Evolutionary conservation across 108 stramenopile species (phyloP).

Genomic region (Asterionellopsis glacialis): DNA sequence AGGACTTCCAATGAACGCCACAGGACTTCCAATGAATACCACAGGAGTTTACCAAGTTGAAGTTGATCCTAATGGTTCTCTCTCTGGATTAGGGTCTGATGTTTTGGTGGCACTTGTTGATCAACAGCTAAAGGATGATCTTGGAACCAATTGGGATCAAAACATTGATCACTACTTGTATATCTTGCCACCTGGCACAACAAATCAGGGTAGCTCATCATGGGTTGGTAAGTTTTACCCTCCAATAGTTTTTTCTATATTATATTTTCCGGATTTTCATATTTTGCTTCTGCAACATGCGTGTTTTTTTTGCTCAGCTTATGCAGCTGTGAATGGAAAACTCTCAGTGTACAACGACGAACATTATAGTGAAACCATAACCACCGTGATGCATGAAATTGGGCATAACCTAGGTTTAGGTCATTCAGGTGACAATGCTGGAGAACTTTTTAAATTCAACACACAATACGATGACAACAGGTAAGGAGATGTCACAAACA

Average conservation of each 20-base stretch:
- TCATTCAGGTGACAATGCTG: background rate
- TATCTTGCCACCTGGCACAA: background rate
- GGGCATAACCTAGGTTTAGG: constrained; percentile 15
- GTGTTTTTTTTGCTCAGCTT: constrained; percentile 11
- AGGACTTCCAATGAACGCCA: background rate
- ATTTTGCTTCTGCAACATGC: background rate
- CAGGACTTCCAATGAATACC: background rate
- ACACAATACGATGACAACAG: no score
- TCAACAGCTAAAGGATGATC: no score
- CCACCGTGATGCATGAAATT: constrained; percentile 26
- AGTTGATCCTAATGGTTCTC: no score
- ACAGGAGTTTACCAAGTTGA: background rate
- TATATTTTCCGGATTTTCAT: background rate
- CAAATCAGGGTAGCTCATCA: no score
- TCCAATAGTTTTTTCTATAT: background rate
- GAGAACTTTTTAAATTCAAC: background rate
- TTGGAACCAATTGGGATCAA: background rate
- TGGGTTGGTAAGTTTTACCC: background rate
- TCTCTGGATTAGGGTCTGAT: no score
- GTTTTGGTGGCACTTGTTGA: no score
- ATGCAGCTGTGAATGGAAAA: constrained; percentile 28
- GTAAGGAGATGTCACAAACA: no score
- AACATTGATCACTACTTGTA: background rate
- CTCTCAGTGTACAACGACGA: constrained; percentile 19
- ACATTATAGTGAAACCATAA: constrained; percentile 21